Base-by-base conservation (phyloP, 257 asterid species). In the Gentiana dahurica region DNA sequence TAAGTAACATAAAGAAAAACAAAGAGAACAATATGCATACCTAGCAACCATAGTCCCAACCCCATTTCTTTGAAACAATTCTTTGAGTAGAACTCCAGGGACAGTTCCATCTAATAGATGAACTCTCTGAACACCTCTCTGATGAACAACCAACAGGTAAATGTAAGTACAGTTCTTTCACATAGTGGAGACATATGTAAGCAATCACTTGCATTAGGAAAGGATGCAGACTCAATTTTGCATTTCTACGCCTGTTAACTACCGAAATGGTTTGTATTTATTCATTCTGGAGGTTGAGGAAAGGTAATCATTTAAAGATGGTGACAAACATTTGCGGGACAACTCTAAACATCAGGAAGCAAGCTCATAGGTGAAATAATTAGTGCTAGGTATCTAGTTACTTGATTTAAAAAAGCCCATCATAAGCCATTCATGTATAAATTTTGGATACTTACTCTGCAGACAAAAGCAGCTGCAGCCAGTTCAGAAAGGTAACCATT, bases 381-480 rank as follows among this genome's bases (percentile, higher is more conserved):
- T 34, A 10, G 11, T 24, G n/a, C 12, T 32, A 33, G 53, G 39
- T 12, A 39, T 50, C 41, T 56, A 15, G 9, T 49, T 8, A 12
- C 44, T 39, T 9, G 51, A 50, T 3, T 37, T n/a, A 11, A 24
- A 35, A 64, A 12, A 55, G 34, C 45, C 51, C 47, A 5, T 5
- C 34, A 10, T n/a, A 36, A 36, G 44, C 36, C 12, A 24, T 33
- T 12, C 48, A 34, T 11, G 12, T 34, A 52, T 9, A 8, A 57
- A 36, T 32, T 33, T 54, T 41, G 35, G 65, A 55, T 13, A 67
- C 86, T 64, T 64, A 92, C 98, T 75, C 87, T 84, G 79, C 98
- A 92, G 68, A 88, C 98, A 80, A 85, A 92, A 60, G 98, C 92
- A 53, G 98, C 98, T 34, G 98, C 98, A 44, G 95, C 97, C 71